A percentile compares a stretch with the other conserved stretches of the same genome.
phyloP scores from a whole-genome alignment of 768 basidiomycete species.

The Macrocybe gigantea region DNA sequence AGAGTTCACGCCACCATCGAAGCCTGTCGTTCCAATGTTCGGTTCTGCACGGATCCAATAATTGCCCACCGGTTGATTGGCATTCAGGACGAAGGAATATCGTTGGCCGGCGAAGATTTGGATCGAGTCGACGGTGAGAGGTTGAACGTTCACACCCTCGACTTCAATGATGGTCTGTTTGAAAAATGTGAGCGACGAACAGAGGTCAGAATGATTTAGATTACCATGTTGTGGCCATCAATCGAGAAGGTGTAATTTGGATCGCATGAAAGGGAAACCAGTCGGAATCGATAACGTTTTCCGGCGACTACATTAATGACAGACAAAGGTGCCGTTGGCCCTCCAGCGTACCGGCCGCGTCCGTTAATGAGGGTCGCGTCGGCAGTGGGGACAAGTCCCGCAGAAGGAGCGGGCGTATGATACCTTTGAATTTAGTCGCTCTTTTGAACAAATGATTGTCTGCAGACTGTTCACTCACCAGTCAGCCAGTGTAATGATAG shows the following conservation, averaged over 20 bases:
- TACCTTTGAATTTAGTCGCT: slow-evolving; percentile 12
- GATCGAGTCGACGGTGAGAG: slow-evolving; percentile 32
- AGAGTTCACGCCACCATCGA: slow-evolving; percentile 26
- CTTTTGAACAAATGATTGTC: neutral
- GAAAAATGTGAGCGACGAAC: too few species aligned
- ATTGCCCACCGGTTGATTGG: slow-evolving; percentile 23
- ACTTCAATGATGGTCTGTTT: slow-evolving; percentile 40
- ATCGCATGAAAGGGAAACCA: slow-evolving; percentile 18
- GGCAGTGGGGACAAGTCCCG: slow-evolving; percentile 15
- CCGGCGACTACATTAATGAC: slow-evolving; percentile 26
- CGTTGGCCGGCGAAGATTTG: slow-evolving; percentile 42
- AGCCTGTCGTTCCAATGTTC: slow-evolving; percentile 17
- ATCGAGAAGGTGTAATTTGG: slow-evolving; percentile 39
- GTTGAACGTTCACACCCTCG: slow-evolving; percentile 33
- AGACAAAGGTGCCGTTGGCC: slow-evolving; percentile 22
- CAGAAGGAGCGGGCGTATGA: slow-evolving; percentile 13
- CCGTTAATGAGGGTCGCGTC: slow-evolving; percentile 33
- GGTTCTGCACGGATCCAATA: slow-evolving; percentile 40
- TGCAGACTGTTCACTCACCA: slow-evolving; percentile 18
- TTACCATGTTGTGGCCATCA: slow-evolving; percentile 26
- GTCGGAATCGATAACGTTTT: slow-evolving; percentile 24
- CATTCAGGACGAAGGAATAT: slow-evolving; percentile 38
- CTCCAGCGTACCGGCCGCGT: slow-evolving; percentile 27
- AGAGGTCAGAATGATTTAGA: neutral
- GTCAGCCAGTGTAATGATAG: slow-evolving; percentile 34